These are phyloP conservation scores for Balamuthia mandrillaris DNA, from an alignment of 208 protist genomes.

Conservation along the genomic window DNA sequence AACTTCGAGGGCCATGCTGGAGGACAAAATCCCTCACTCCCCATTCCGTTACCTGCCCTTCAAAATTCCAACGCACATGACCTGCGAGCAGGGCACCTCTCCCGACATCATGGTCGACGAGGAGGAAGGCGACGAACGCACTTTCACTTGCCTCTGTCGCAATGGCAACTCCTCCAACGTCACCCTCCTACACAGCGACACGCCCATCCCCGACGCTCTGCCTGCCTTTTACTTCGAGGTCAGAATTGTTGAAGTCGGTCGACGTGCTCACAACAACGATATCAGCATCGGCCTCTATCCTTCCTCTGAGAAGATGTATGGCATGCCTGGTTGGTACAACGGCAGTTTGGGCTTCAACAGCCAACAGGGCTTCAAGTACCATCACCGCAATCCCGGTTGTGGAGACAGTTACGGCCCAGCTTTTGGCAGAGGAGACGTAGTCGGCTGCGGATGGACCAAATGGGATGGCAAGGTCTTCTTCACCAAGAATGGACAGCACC, in stretches of 20 bases:
- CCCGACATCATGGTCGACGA: no score
- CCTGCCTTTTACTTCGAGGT: constrained; percentile 37
- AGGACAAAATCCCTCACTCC: background rate
- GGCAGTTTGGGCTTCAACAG: background rate
- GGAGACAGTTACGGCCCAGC: background rate
- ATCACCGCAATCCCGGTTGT: background rate
- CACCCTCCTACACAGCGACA: background rate
- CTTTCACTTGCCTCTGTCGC: background rate
- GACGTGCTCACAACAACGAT: background rate
- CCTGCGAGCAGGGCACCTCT: background rate
- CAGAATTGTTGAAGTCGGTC: background rate
- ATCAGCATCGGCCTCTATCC: background rate
- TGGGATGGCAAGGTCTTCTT: background rate
- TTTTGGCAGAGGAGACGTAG: constrained; percentile 14
- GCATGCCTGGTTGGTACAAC: background rate
- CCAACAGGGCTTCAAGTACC: background rate
- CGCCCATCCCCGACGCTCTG: constrained; percentile 15
- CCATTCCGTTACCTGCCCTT: background rate
- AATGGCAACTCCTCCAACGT: background rate
- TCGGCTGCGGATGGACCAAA: constrained; percentile 35
- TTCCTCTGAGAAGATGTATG: background rate
- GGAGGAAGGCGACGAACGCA: background rate
- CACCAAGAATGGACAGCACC: constrained; percentile 28
- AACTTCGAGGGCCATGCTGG: no score
- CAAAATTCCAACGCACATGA: background rate